Conservation (phyloP, 169 alveolate genomes). For the Plasmodium gallinaceum region DNA sequence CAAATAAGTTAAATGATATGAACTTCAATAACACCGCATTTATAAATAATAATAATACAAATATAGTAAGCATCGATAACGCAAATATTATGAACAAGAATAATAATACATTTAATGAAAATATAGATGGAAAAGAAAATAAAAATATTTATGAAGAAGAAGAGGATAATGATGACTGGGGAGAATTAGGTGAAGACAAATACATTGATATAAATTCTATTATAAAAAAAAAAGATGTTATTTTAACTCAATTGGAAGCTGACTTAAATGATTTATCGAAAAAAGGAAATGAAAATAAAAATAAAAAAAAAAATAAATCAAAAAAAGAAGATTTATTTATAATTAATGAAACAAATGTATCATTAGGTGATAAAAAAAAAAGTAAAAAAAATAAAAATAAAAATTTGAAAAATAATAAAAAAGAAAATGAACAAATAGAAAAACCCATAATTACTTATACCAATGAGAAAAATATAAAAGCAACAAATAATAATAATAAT, state of each 20-base stretch:
- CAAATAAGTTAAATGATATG: not conserved
- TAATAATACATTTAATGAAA: not conserved
- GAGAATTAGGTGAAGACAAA: slow-evolving; percentile 73
- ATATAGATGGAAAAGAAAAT: slow-evolving; percentile 1
- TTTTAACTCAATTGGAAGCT: slow-evolving; percentile 55
- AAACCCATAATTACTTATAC: not conserved
- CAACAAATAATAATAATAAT: not conserved
- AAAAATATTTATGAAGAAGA: slow-evolving; percentile 22
- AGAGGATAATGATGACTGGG: slow-evolving; percentile 71
- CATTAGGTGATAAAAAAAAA: slow-evolving; percentile 38
- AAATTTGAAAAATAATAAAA: slow-evolving; percentile 35
- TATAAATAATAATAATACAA: not conserved
- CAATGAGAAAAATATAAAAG: slow-evolving; percentile 7
- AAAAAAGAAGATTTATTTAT: slow-evolving; percentile 29
- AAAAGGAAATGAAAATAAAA: slow-evolving; percentile 63
- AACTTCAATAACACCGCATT: not conserved
- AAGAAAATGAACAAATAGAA: slow-evolving; percentile 5
- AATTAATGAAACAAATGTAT: not conserved
- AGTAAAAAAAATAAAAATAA: slow-evolving; percentile 66
- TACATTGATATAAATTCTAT: slow-evolving; percentile 66
- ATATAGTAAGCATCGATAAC: not conserved
- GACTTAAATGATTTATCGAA: slow-evolving; percentile 44
- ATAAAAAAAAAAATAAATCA: slow-evolving; percentile 47
- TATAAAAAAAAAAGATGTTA: slow-evolving; percentile 55
- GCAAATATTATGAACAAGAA: not conserved